Evolutionary conservation across 192 early-diverging fungal genomes (phyloP).

Genomic region (Obelidium mucronatum): DNA sequence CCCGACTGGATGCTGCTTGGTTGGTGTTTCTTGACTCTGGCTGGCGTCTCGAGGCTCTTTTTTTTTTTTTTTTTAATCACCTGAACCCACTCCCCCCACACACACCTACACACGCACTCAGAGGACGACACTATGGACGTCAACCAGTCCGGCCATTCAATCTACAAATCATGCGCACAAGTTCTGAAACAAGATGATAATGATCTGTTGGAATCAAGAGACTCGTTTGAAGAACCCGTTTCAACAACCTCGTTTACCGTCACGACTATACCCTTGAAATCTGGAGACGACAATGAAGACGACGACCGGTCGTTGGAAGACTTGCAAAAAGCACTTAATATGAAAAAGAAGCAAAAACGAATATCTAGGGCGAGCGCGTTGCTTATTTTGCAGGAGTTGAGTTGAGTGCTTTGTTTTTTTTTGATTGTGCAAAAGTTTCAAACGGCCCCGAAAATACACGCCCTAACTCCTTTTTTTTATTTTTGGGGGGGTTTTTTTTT

Average conservation of each 20-base stretch:
- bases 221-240: background rate
- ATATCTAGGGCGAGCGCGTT: slow-evolving; percentile 18
- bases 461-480: too few relatives aligned
- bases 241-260: background rate
- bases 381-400: slow-evolving; percentile 30
- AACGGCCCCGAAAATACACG: too few relatives aligned
- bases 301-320: background rate
- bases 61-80: background rate
- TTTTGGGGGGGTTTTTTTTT: background rate
- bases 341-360: background rate
- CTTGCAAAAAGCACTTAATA: background rate
- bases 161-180: background rate
- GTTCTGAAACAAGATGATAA: background rate
- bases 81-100: background rate
- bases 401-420: background rate
- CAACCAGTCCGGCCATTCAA: background rate
- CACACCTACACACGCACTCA: background rate
- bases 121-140: background rate
- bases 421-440: background rate
- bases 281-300: background rate
- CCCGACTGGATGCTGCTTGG: slow-evolving; percentile 32
- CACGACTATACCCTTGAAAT: background rate
- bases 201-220: background rate
- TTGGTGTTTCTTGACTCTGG: slow-evolving; percentile 5
- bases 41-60: background rate